Percentiles rank a stretch among this genome's conserved stretches.
Conservation (phyloP, 306 rosid genomes). For the Gynostemma pentaphyllum region DNA sequence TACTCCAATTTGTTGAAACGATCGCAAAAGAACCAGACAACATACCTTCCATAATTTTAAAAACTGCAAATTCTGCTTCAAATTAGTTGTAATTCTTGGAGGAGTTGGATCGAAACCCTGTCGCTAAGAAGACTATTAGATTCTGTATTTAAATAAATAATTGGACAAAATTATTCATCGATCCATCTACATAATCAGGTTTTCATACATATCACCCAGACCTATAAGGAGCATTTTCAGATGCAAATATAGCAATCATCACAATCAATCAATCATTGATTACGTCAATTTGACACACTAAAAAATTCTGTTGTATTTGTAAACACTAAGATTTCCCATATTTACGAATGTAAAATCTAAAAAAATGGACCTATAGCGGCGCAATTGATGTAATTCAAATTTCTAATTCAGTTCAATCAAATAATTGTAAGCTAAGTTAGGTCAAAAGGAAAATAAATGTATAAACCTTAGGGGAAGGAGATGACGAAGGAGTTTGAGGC, state of each 20-base stretch:
- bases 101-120: conserved; percentile 48
- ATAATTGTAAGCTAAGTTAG: too few species aligned
- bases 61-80: conserved; percentile 79
- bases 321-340: too few species aligned
- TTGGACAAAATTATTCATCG: neutral
- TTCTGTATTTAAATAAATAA: neutral
- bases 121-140: neutral
- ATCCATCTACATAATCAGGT: neutral
- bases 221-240: neutral
- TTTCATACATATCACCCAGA: neutral
- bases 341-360: too few species aligned
- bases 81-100: conserved; percentile 77
- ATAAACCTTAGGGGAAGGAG: too few species aligned
- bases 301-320: too few species aligned
- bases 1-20: neutral
- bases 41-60: conserved; percentile 65
- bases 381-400: too few species aligned
- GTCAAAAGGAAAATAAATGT: neutral
- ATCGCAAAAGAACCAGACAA: neutral
- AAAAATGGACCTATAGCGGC: too few species aligned
- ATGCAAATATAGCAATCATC: too few species aligned
- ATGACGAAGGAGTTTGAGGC: conserved; percentile 15
- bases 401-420: too few species aligned
- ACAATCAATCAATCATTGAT: too few species aligned
- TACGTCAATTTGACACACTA: too few species aligned